phyloP scores from a whole-genome alignment of 208 protist species.

The Tritrichomonas foetus region DNA sequence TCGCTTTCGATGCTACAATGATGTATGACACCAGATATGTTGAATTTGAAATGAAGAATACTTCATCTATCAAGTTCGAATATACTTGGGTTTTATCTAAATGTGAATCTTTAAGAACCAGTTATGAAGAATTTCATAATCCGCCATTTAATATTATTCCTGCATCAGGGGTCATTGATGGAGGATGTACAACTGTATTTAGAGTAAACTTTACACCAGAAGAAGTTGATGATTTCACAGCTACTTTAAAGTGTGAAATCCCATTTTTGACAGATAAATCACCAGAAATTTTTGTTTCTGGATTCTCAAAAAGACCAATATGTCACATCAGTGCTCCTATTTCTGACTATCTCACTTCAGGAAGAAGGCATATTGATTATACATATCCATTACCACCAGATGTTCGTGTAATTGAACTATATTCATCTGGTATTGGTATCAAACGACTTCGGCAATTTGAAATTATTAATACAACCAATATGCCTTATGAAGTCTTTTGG shows the following conservation, averaged over 20 bases:
- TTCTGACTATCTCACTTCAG: conserved; percentile 72
- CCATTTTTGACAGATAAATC: neutral
- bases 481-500: neutral
- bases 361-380: conserved; percentile 53
- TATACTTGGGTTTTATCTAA: conserved; percentile 61
- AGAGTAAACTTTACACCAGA: conserved; percentile 72
- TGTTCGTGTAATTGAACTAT: neutral
- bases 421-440: neutral
- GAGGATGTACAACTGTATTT: conserved; percentile 59
- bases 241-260: neutral
- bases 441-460: neutral
- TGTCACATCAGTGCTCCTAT: conserved; percentile 82
- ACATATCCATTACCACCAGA: neutral
- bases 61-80: conserved; percentile 64
- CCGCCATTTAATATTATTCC: conserved; percentile 69
- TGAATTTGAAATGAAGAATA: conserved; percentile 73
- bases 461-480: neutral
- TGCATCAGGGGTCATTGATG: conserved; percentile 59
- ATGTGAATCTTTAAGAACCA: neutral
- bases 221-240: conserved; percentile 57
- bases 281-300: conserved; percentile 66
- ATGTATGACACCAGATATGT: conserved; percentile 77
- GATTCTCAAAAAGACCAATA: conserved; percentile 73
- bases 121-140: neutral
- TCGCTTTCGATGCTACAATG: conserved; percentile 77